A percentile compares a stretch with the other conserved stretches of the same genome.
Conservation (phyloP, 2,329 filamentous ascomycete species). For the Aspergillus sergii region DNA sequence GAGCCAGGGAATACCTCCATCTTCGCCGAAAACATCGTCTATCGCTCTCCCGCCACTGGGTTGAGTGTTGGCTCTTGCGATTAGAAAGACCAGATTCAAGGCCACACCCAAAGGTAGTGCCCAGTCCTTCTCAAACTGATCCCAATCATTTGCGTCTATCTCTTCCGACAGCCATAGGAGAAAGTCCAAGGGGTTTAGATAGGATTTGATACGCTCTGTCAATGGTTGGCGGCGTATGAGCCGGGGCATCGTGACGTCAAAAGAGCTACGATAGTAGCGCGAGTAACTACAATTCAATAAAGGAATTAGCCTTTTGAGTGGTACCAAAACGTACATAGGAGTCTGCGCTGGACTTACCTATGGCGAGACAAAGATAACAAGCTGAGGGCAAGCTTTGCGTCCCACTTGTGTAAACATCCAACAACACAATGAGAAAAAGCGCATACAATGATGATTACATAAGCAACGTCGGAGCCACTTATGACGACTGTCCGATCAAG, state of each 20-base stretch:
- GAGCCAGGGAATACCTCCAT: conserved; percentile 65
- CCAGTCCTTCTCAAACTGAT: conserved; percentile 72
- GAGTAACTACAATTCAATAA: background rate
- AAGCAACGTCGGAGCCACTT: conserved; percentile 13
- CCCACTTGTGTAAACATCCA: conserved; percentile 20
- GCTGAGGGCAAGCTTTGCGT: conserved; percentile 11
- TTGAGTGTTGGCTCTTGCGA: conserved; percentile 78
- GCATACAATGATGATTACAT: conserved; percentile 22
- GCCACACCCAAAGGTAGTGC: conserved; percentile 73
- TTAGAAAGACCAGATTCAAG: conserved; percentile 77
- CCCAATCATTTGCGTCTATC: conserved; percentile 87
- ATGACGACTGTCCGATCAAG: conserved; percentile 19
- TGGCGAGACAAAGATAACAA: background rate
- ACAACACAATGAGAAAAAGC: conserved; percentile 1
- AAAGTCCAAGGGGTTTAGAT: conserved; percentile 85
- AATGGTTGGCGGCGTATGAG: conserved; percentile 82
- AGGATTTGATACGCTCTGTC: conserved; percentile 74
- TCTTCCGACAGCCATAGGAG: conserved; percentile 90
- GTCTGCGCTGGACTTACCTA: background rate
- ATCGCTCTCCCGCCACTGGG: conserved; percentile 52
- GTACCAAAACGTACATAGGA: background rate
- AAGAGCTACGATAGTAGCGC: background rate
- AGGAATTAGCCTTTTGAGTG: background rate
- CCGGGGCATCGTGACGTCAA: conserved; percentile 66
- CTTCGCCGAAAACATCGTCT: conserved; percentile 86